phyloP scores from a whole-genome alignment of 768 basidiomycete genomes.

The Phanerochaete sordida region DNA sequence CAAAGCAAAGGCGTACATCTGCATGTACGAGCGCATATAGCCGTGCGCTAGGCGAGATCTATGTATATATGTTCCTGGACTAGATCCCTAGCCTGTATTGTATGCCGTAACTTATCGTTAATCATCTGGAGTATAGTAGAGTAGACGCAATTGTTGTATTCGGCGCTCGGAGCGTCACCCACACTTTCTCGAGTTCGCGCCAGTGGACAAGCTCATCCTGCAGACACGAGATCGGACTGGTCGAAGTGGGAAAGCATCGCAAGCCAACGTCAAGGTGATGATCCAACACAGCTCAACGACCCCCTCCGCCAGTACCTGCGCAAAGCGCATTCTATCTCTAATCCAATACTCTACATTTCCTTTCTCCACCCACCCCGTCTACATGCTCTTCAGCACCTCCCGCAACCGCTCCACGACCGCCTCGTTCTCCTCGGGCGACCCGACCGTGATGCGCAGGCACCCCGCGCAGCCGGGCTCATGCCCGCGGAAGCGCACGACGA shows the following conservation, averaged over 20 bases:
- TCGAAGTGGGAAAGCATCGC: too few species aligned
- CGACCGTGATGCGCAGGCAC: conserved; percentile 87
- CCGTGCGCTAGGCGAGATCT: not conserved
- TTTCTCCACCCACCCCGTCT: not conserved
- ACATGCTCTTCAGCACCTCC: conserved; percentile 39
- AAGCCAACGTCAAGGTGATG: too few species aligned
- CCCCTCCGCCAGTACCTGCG: too few species aligned
- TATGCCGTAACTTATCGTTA: not conserved
- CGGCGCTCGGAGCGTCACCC: too few species aligned
- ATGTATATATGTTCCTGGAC: not conserved
- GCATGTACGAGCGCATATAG: conserved; percentile 82
- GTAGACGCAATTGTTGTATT: not conserved
- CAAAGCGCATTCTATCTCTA: too few species aligned
- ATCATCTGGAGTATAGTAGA: not conserved
- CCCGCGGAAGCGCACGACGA: conserved; percentile 91
- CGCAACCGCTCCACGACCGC: conserved; percentile 52
- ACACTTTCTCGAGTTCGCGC: too few species aligned
- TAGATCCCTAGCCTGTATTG: not conserved
- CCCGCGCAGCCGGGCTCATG: conserved; percentile 81
- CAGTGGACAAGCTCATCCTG: too few species aligned
- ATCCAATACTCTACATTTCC: too few species aligned
- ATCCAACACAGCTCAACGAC: too few species aligned
- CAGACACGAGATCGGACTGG: too few species aligned
- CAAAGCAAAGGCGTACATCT: conserved; percentile 88
- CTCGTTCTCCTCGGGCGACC: conserved; percentile 76